A percentile compares a stretch with the other conserved stretches of the same genome.
Evolutionary conservation across 768 basidiomycete species (phyloP).

Genomic region (Suillus americanus): DNA sequence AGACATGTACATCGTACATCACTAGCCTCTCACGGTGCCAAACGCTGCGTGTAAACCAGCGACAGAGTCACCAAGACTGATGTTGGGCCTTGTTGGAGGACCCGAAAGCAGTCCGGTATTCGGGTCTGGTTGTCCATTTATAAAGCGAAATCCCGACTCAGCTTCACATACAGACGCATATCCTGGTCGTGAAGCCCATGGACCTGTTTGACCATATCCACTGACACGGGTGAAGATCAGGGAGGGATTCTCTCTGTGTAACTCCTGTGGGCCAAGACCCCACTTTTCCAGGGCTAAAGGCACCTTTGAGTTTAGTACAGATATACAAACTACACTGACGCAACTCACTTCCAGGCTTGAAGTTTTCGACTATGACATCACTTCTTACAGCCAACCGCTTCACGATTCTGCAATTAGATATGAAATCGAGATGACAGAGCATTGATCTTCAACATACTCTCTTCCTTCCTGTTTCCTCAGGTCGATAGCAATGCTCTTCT

Average conservation of each 20-base stretch:
- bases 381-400: slow-evolving; percentile 59
- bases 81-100: slow-evolving; percentile 68
- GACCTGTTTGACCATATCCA: slow-evolving; percentile 75
- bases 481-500: slow-evolving; percentile 73
- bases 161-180: slow-evolving; percentile 78
- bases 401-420: slow-evolving; percentile 46
- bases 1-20: background rate
- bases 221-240: slow-evolving; percentile 89
- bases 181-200: slow-evolving; percentile 68
- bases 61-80: slow-evolving; percentile 70
- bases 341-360: slow-evolving; percentile 69
- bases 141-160: slow-evolving; percentile 71
- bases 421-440: background rate
- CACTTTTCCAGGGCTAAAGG: slow-evolving; percentile 65
- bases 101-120: slow-evolving; percentile 53
- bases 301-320: background rate
- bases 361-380: slow-evolving; percentile 70
- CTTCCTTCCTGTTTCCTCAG: slow-evolving; percentile 57
- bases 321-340: background rate
- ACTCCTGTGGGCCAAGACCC: slow-evolving; percentile 55
- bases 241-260: slow-evolving; percentile 76
- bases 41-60: slow-evolving; percentile 74
- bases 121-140: slow-evolving; percentile 63
- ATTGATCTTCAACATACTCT: slow-evolving; percentile 31
- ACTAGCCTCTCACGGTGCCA: slow-evolving; percentile 50